Conservation (phyloP, 139 green algal species). For the Chlamydomonas applanata region DNA sequence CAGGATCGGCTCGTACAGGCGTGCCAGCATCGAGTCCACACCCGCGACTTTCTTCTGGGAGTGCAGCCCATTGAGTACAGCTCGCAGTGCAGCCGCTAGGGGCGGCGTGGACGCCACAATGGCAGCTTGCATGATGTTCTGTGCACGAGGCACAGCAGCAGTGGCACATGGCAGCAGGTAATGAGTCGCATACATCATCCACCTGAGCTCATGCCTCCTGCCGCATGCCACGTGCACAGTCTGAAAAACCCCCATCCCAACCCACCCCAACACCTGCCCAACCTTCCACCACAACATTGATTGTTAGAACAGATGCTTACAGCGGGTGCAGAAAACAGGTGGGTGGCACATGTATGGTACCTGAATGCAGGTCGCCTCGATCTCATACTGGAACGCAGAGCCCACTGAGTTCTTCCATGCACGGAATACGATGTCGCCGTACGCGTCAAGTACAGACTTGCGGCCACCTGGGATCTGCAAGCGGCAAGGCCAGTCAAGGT, state of each 20-base stretch:
- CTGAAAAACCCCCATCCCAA: too few relatives aligned
- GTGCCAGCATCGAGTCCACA: conserved; percentile 69
- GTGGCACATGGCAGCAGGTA: too few relatives aligned
- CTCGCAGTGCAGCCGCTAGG: conserved; percentile 56
- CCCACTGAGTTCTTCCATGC: conserved; percentile 59
- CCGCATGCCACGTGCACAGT: too few relatives aligned
- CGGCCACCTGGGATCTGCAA: conserved; percentile 55
- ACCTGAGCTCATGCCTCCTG: too few relatives aligned
- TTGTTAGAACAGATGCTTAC: too few relatives aligned
- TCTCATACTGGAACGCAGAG: conserved; percentile 23
- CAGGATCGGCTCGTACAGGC: conserved; percentile 82
- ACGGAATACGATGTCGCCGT: conserved; percentile 75
- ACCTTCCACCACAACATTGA: too few relatives aligned
- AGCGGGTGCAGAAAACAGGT: not conserved
- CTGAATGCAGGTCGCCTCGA: conserved; percentile 67
- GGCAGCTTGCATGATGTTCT: conserved; percentile 65
- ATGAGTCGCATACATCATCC: too few relatives aligned
- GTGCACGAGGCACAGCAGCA: conserved; percentile 11
- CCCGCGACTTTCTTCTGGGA: conserved; percentile 45
- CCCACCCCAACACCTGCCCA: too few relatives aligned
- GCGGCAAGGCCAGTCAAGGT: too few relatives aligned
- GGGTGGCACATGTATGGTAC: conserved; percentile 12
- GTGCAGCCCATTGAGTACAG: conserved; percentile 65
- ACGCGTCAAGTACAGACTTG: conserved; percentile 70
- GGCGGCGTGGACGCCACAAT: conserved; percentile 55